These are phyloP conservation scores for Casuarina equisetifolia DNA, from an alignment of 306 rosid genomes.

Conservation along the genomic window DNA sequence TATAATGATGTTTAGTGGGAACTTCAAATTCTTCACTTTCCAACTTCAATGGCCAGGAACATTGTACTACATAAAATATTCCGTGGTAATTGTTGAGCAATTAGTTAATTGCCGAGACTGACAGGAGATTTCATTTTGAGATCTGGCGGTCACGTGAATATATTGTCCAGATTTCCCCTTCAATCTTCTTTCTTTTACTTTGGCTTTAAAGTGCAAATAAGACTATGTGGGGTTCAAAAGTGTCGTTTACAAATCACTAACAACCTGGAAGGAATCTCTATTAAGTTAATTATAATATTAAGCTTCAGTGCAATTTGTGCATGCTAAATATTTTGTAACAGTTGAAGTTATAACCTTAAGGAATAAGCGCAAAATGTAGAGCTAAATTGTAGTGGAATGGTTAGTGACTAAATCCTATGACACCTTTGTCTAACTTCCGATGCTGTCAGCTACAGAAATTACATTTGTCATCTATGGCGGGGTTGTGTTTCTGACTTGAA, in stretches of 20 bases:
- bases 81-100: not conserved
- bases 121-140: not conserved
- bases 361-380: not conserved
- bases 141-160: not conserved
- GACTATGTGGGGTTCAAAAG: too few species aligned
- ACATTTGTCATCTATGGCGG: not conserved
- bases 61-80: not conserved
- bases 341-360: not conserved
- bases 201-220: too few species aligned
- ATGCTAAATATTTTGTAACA: not conserved
- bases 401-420: not conserved
- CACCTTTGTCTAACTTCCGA: not conserved
- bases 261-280: not conserved
- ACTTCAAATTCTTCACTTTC: not conserved
- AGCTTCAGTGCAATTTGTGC: not conserved
- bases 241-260: not conserved
- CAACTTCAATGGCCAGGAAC: not conserved
- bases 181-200: too few species aligned
- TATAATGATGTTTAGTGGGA: not conserved
- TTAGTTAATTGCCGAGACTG: not conserved
- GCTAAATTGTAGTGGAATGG: not conserved
- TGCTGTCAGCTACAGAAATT: not conserved
- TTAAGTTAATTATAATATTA: slow-evolving; percentile 7
- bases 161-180: not conserved
- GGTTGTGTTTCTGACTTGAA: not conserved